A percentile compares a stretch with the other conserved stretches of the same genome.
These are phyloP conservation scores for Venustampulla echinocandica DNA, from an alignment of 495 filamentous ascomycete species.

Conservation along the genomic window DNA sequence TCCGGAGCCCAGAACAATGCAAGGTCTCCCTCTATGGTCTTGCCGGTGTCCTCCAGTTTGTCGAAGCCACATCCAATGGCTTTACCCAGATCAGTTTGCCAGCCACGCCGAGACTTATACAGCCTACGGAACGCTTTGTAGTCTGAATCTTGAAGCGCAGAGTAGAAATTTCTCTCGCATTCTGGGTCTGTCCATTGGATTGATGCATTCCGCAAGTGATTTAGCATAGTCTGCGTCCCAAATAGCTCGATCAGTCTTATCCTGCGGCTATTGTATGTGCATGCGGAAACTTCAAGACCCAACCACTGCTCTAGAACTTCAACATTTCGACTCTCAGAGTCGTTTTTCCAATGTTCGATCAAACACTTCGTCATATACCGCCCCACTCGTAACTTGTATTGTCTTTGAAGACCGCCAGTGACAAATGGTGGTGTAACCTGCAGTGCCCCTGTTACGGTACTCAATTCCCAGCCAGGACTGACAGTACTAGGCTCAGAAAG, in stretches of 20 bases:
- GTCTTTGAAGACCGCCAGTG: neutral
- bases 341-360: conserved; percentile 11
- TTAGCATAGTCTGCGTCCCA: conserved; percentile 9
- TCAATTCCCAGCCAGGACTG: neutral
- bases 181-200: conserved; percentile 1
- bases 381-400: conserved; percentile 7
- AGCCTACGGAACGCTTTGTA: conserved; percentile 7
- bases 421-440: conserved; percentile 1
- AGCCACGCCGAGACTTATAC: neutral
- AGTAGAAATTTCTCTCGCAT: conserved; percentile 2
- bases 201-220: neutral
- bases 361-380: neutral
- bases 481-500: conserved; percentile 5
- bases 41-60: conserved; percentile 1
- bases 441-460: neutral
- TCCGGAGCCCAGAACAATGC: conserved; percentile 7
- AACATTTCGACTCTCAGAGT: neutral
- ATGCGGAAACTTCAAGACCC: conserved; percentile 10
- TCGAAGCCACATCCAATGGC: conserved; percentile 7
- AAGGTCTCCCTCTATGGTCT: conserved; percentile 3
- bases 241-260: conserved; percentile 3
- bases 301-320: conserved; percentile 1
- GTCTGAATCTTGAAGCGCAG: conserved; percentile 1
- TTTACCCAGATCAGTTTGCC: conserved; percentile 9
- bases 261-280: conserved; percentile 7